Base-by-base conservation (phyloP, 2,329 filamentous ascomycete species). In the Coniosporium tulheliwenetii region DNA sequence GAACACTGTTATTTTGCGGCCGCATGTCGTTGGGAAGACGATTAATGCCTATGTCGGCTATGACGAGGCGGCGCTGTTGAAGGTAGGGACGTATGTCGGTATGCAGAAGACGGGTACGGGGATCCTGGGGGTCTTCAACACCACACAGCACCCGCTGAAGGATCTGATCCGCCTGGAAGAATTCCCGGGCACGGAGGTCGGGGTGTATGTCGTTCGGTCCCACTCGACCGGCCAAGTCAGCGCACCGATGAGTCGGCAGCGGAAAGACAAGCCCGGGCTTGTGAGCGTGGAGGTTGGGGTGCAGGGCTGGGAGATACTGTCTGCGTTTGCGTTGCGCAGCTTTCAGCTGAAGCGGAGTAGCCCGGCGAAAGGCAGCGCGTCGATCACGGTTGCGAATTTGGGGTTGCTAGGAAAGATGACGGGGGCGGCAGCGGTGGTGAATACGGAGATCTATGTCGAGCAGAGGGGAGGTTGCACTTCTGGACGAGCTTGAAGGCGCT, bases 371-470 rank as follows among this genome's bases (percentile, higher is more conserved):
- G 52, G 54, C 1, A 49, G 51, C 8, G 39, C 47, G 1, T 50
- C 57, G 0, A 63, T 79, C 0, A 62, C 62, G 36, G 66, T 87
- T 1, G 77, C 84, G 1, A 77, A 81, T 13, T 59, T 96, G 1
- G 89, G 89, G 0, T 65, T 96, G 2, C 48, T 93, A 3, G 81
- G 74, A 2, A 94, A 95, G 59, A 93, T 96, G 83, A 85, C 85
- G 0, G 89, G 86, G 0, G 77, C 80, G 1, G 86, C 85, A 1
- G 86, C 85, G 0, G 70, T 94, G 7, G 64, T 80, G 1, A 69
- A 66, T 32, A 78, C 66, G n/a, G 67, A 72, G 26, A 70, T 79
- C 36, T 70, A 70, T 30, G 55, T 78, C 48, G 61, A 71, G 31
- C 64, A 69, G 7, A 79, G 75, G 42, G 77, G 0, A 65, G 75